Evolutionary conservation across 2,329 filamentous ascomycete genomes (phyloP), one percentile per base, ranked within the genome.

Genomic region (Tolypocladium ophioglossoides): DNA sequence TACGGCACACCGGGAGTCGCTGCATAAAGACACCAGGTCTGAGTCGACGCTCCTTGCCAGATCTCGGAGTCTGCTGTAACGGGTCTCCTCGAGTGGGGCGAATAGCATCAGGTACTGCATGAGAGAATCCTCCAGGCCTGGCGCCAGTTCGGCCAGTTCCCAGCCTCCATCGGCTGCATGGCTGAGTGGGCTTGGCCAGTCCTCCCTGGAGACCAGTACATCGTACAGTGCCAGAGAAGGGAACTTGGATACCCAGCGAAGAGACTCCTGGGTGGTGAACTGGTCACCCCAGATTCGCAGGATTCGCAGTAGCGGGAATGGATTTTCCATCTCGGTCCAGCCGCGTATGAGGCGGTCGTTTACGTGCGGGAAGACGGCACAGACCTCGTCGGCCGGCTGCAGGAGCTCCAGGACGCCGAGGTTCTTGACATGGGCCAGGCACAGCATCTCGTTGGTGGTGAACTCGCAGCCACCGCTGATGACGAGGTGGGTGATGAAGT

Each of bases 361-460:
- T 7, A 78, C 59, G 3, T 66, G 63, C 8, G 72, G 72, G 35
- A 72, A 72, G 30, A 56, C 52, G 30, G 56, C 55, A 4, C 57
- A 53, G 24, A 63, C 47, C 39, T 63, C 59, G 32, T 69, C 66
- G 1, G 61, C 58, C 1, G 71, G 70, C 55, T 75, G 69, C 16
- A 76, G 65, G 24, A 79, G 67, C 60, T 78, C 74, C 14, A 79
- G 68, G 2, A 75, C 68, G 10, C 71, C 76, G 5, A 79, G 70
- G 51, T 78, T 79, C 32, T 66, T 69, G 58, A 79, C 66, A 4
- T 68, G 61, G 0, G 73, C 59, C 35, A 79, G 63, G 20, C 61
- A 61, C 2, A 77, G 56, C 32, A 79, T 59, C 51, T 78, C 74
- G 22, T 66, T 62, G 1, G 67, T 66, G 6, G 54, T 59, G 48